Conservation (phyloP, 495 filamentous ascomycete species). For the Entonaema liquescens region DNA sequence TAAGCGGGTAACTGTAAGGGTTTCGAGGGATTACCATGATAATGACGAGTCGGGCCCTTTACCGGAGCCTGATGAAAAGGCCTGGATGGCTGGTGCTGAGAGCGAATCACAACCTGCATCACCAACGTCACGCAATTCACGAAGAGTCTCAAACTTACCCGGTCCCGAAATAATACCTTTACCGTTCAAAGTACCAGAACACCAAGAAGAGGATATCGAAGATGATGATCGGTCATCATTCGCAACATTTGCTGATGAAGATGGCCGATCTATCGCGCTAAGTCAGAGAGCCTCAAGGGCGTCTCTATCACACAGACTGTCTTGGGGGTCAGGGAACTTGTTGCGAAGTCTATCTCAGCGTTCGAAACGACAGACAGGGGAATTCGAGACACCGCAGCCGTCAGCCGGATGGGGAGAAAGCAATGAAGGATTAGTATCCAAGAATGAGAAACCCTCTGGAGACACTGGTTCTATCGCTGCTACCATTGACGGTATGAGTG, state of each 20-base stretch:
- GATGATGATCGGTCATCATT: constrained; percentile 66
- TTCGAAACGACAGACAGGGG: constrained; percentile 42
- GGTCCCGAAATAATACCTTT: constrained; percentile 62
- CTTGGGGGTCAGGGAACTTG: constrained; percentile 55
- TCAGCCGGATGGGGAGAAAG: constrained; percentile 47
- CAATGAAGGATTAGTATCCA: constrained; percentile 55
- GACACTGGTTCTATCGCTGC: constrained; percentile 61
- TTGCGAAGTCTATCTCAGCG: constrained; percentile 58
- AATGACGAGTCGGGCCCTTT: constrained; percentile 23
- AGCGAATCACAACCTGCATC: constrained; percentile 41
- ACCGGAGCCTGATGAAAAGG: constrained; percentile 47
- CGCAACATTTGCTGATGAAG: constrained; percentile 68
- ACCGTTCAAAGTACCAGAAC: constrained; percentile 65
- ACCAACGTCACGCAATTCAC: constrained; percentile 19
- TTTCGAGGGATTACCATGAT: constrained; percentile 50
- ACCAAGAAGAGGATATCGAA: constrained; percentile 44
- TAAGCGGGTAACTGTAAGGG: constrained; percentile 49
- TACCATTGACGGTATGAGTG: constrained; percentile 61
- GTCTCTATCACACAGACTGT: constrained; percentile 55
- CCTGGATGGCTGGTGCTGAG: constrained; percentile 45
- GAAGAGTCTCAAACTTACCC: constrained; percentile 25
- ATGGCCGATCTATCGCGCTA: constrained; percentile 40
- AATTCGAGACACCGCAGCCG: constrained; percentile 39
- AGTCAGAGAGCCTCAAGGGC: constrained; percentile 41
- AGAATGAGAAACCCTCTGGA: constrained; percentile 43